Evolutionary conservation across 805 yeast genomes (phyloP).

Genomic region (Helenozyma rhizophorensis): DNA sequence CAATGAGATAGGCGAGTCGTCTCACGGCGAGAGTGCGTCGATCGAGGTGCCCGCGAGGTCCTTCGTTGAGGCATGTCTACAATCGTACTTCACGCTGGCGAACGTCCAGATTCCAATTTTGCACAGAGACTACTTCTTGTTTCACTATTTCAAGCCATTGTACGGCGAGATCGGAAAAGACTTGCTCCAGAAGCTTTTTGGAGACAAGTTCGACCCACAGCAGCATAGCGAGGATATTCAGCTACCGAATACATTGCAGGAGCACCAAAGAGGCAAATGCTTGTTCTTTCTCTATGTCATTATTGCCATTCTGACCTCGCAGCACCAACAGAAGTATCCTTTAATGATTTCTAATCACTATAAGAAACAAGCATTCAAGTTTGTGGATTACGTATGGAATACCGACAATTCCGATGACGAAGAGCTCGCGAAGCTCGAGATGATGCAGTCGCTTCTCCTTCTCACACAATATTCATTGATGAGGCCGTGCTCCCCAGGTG

Average conservation of each 20-base stretch:
- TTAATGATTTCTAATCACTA: constrained; percentile 6
- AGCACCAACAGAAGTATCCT: constrained; percentile 12
- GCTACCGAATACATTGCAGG: neutral
- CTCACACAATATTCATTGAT: constrained; percentile 15
- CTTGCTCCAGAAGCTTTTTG: constrained; percentile 2
- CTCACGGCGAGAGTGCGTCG: neutral
- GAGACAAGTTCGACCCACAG: constrained; percentile 1
- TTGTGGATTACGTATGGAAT: constrained; percentile 12
- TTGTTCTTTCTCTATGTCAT: constrained; percentile 13
- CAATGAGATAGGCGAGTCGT: neutral
- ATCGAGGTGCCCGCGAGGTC: constrained; percentile 5
- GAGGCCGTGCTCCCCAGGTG: constrained; percentile 17
- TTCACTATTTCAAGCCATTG: constrained; percentile 12
- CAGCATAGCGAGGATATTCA: constrained; percentile 1
- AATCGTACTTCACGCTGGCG: constrained; percentile 7
- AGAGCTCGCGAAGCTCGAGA: constrained; percentile 10
- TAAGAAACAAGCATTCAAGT: constrained; percentile 8
- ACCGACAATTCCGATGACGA: neutral
- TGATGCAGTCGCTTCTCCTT: constrained; percentile 14
- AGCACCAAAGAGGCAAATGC: constrained; percentile 5
- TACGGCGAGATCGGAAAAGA: constrained; percentile 6
- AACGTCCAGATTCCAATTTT: constrained; percentile 15
- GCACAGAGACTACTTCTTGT: constrained; percentile 11
- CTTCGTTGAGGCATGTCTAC: constrained; percentile 8
- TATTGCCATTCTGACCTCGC: constrained; percentile 15